These are phyloP conservation scores for Tulasnella sp. DNA, from an alignment of 768 basidiomycete species.

Conservation along the genomic window DNA sequence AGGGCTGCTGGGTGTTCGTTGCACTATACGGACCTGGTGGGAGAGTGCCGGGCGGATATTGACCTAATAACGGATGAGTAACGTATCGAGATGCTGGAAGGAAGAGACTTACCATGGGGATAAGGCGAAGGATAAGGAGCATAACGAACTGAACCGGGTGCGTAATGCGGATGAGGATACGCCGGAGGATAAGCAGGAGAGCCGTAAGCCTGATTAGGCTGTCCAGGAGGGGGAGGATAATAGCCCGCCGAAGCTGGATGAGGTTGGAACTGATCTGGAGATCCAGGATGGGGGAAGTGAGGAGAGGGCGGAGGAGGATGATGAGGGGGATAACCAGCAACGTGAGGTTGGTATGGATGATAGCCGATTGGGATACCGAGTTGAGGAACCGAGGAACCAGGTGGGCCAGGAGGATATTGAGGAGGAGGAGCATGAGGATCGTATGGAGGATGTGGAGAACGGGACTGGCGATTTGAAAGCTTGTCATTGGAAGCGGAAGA, in stretches of 20 bases:
- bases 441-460: slow-evolving; percentile 3
- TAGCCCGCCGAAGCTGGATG: too few relatives aligned
- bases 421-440: slow-evolving; percentile 6
- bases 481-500: neutral
- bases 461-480: neutral
- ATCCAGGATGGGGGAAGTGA: too few relatives aligned
- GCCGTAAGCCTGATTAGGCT: slow-evolving; percentile 1
- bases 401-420: slow-evolving; percentile 5
- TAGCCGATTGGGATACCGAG: slow-evolving; percentile 2
- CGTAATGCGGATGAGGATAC: neutral
- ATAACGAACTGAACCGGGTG: slow-evolving; percentile 4
- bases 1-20: slow-evolving; percentile 16
- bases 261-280: too few relatives aligned
- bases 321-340: slow-evolving; percentile 4
- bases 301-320: slow-evolving; percentile 1
- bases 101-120: neutral
- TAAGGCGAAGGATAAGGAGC: slow-evolving; percentile 10
- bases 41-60: slow-evolving; percentile 20
- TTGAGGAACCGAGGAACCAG: slow-evolving; percentile 22
- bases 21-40: slow-evolving; percentile 2
- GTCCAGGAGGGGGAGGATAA: too few relatives aligned
- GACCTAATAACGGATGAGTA: neutral
- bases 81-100: neutral
- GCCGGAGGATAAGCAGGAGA: slow-evolving; percentile 9
- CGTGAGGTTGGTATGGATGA: neutral